Conservation (phyloP, 371 early-diverging fungal species). For the Syncephalastrum contaminatum region DNA sequence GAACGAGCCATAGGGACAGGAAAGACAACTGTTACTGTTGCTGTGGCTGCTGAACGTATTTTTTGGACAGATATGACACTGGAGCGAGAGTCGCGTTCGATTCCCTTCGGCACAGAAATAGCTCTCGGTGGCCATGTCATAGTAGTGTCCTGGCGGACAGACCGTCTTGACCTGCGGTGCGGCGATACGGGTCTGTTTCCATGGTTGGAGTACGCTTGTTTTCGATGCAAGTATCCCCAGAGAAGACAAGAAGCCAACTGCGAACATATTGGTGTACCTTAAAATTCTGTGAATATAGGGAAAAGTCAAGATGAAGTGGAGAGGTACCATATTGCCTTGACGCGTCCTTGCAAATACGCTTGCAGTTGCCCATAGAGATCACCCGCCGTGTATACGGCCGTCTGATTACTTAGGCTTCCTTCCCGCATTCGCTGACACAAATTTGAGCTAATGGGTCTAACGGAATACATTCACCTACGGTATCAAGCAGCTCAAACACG, state of each 20-base stretch:
- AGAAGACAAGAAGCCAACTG: constrained; percentile 31
- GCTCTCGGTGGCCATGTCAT: constrained; percentile 11
- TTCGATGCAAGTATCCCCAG: constrained; percentile 21
- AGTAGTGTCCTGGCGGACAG: constrained; percentile 24
- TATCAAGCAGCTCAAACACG: constrained; percentile 25
- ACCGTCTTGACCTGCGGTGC: constrained; percentile 9
- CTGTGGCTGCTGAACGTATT: constrained; percentile 23
- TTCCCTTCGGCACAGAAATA: constrained; percentile 20
- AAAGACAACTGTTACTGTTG: constrained; percentile 28
- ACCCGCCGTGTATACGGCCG: constrained; percentile 23
- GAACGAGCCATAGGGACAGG: constrained; percentile 27
- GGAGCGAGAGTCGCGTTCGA: constrained; percentile 17
- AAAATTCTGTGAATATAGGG: neutral
- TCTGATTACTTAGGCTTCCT: constrained; percentile 17
- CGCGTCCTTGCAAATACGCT: constrained; percentile 23
- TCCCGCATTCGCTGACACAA: constrained; percentile 23
- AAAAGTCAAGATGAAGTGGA: too few species aligned
- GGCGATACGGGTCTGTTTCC: constrained; percentile 20
- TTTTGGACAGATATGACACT: constrained; percentile 33
- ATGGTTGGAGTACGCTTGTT: constrained; percentile 18
- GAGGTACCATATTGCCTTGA: constrained; percentile 23
- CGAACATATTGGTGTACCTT: constrained; percentile 30
- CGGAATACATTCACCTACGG: constrained; percentile 12
- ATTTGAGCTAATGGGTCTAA: neutral
- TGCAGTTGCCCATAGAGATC: constrained; percentile 30